These are phyloP conservation scores for Calocybe gambosa DNA, from an alignment of 1,284 basidiomycete genomes.

Conservation along the genomic window DNA sequence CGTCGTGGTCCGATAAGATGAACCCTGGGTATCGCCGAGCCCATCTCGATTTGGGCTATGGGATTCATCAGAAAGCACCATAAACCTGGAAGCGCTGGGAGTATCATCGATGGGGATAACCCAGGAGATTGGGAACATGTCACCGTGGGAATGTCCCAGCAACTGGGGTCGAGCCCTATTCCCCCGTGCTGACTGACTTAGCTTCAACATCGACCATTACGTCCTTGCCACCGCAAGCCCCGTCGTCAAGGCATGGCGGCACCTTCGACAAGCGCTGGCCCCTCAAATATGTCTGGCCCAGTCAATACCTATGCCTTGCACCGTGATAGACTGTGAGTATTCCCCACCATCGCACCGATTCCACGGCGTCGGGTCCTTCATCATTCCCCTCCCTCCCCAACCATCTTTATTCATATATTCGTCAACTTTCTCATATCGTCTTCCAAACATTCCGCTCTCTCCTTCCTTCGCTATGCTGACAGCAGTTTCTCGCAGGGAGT, in stretches of 20 bases:
- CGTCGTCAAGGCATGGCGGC: not conserved
- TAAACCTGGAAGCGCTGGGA: not conserved
- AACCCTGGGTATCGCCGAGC: not conserved
- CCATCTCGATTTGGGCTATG: not conserved
- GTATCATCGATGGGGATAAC: not conserved
- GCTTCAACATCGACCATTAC: not conserved
- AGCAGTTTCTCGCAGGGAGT: conserved; percentile 46
- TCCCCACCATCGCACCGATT: conserved; percentile 7
- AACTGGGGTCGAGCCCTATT: conserved; percentile 1
- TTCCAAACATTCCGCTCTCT: conserved; percentile 1
- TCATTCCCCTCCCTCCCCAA: conserved; percentile 7
- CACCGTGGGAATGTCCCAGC: conserved; percentile 5
- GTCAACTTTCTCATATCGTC: conserved; percentile 6
- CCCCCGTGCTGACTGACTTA: not conserved
- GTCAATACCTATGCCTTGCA: conserved; percentile 16
- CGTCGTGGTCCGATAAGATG: too few species aligned
- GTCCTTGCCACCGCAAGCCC: not conserved
- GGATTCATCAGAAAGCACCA: not conserved
- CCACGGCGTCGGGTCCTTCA: conserved; percentile 11
- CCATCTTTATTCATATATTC: conserved; percentile 7
- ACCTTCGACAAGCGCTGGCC: not conserved
- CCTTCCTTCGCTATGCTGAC: conserved; percentile 9
- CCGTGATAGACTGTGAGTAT: conserved; percentile 34
- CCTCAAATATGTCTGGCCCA: not conserved
- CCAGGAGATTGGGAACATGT: conserved; percentile 2